These are phyloP conservation scores for Margaritispora aquatica DNA, from an alignment of 495 filamentous ascomycete species.

Conservation along the genomic window DNA sequence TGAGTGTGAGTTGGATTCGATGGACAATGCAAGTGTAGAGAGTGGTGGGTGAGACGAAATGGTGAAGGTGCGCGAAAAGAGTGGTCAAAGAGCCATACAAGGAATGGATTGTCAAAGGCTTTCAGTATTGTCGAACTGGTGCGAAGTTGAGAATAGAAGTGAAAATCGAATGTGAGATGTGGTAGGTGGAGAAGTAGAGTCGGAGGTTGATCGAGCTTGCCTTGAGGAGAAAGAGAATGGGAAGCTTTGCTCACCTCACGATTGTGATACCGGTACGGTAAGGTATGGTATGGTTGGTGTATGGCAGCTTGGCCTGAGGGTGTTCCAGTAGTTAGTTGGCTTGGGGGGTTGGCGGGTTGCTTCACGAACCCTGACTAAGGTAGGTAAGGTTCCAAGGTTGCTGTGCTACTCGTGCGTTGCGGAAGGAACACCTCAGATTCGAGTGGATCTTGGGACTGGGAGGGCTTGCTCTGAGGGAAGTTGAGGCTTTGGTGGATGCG, in stretches of 20 bases:
- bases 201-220: slow-evolving; percentile 12
- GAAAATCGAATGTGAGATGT: background rate
- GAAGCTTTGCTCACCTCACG: background rate
- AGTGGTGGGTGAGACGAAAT: background rate
- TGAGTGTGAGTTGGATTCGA: slow-evolving; percentile 8
- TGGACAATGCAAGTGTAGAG: slow-evolving; percentile 14
- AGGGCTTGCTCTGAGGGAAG: too few species aligned
- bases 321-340: too few species aligned
- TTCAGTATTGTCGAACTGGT: background rate
- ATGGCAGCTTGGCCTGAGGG: too few species aligned
- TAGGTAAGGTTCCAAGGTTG: background rate
- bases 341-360: too few species aligned
- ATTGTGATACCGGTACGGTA: background rate
- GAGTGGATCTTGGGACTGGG: too few species aligned
- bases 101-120: background rate
- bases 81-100: background rate
- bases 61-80: background rate
- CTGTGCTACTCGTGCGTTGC: background rate
- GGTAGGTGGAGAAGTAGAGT: background rate
- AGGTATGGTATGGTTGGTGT: background rate
- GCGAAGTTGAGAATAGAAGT: background rate
- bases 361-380: background rate
- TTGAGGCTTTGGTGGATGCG: too few species aligned
- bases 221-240: too few species aligned
- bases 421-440: background rate